Base-by-base conservation (phyloP, 768 basidiomycete genomes). In the Symmetrospora coprosmae region DNA sequence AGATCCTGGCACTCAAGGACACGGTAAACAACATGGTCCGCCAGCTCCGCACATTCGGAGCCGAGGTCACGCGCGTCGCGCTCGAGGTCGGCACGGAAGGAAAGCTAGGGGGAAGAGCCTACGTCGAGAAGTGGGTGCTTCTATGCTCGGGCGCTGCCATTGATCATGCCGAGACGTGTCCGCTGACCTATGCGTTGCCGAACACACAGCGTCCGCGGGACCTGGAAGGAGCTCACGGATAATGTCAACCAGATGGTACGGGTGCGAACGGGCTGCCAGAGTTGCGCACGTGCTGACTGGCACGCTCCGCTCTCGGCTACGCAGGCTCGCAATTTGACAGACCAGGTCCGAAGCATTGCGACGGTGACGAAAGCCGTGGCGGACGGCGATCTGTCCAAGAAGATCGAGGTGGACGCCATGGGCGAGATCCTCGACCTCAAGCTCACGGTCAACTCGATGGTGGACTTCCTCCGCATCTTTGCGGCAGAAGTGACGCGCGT, bases 321-420 rank as follows among this genome's bases (percentile, higher is more conserved):
- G 49, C 85, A 91, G 89, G 87, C 65, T 31, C 28, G 58, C 66
- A 61, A 63, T 67, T 52, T 63, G 8, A 65, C 58, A 13, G 70
- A 71, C 11, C 73, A 74, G 67, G 73, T 74, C 23, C 69, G 73
- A 64, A 69, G 67, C n/a, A 60, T 73, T 23, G 70, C 72, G 5
- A 78, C 79, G 35, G 86, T 88, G 48, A 88, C 87, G 1, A 87
- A 85, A 2, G 87, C 87, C 17, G 88, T 92, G 58, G 89, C 89
- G 23, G 80, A 81, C 38, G 89, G 89, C 33, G 87, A 92, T 71
- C 76, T 88, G 75, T 86, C 84, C 0, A 85, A 87, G 74, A 89
- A 87, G 78, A 86, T 92, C 68, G 84, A 86, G 66, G 88, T 92
- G 64, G 81, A 83, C 61, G 75, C 70, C 4, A 84, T 87, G 23